Base-by-base conservation (phyloP, 257 asterid genomes). In the Buddleja alternifolia region DNA sequence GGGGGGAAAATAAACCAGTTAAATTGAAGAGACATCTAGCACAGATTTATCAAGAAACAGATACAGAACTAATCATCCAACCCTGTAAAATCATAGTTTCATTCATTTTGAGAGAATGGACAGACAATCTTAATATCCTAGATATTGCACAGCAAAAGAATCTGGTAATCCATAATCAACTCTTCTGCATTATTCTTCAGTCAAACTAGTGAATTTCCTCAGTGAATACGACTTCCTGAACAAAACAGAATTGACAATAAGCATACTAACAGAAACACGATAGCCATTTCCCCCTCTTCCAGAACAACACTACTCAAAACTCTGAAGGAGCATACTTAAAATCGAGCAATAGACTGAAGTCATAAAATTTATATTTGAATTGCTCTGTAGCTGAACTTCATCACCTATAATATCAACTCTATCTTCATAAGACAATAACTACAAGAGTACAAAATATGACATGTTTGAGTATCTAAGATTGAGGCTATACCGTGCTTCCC, bases 401-500 rank as follows among this genome's bases (percentile, higher is more conserved):
- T 14, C 63, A 58, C 63, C 63, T 55, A 9, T 4, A 25, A 32
- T 56, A 58, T 16, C 16, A 58, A 24, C 46, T 58, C 63, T 36
- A n/a, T 58, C 46, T 34, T 58, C 63, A 32, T 2, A 14, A n/a
- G 19, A 8, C 41, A 39, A 58, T 58, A 7, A 34, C 25, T 24
- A 53, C 69, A 41, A 53, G 44, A 25, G 37, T 25, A 48, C 16
- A 60, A 37, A 37, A 20, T 24, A 21, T 46, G 19, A 24, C 37
- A 42, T 34, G 48, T 23, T 7, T 34, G 19, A 36, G 63, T 16
- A 36, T 25, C 47, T n/a, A 12, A 32, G 74, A 7, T 15, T 63
- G 20, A 42, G 42, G 20, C 2, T 14, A 79, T 93, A 93, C 98
- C 98, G 96, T 85, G 86, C 98, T 93, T 70, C 96, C 97, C 98